Conservation (phyloP, 2,329 filamentous ascomycete genomes). For the Corynespora cassiicola region DNA sequence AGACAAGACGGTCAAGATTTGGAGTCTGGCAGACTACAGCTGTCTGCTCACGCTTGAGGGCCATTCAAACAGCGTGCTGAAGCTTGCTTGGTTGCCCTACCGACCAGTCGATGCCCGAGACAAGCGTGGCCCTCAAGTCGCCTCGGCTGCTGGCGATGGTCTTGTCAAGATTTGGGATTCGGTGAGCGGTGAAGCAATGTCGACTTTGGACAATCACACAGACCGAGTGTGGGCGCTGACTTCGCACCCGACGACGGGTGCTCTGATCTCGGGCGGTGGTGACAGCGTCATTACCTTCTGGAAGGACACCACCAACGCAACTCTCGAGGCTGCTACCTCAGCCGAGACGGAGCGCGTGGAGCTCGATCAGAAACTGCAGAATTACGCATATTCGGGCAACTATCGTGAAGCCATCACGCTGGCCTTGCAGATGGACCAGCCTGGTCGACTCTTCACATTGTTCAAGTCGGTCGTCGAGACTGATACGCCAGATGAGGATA, state of each 20-base stretch:
- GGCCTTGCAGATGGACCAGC: constrained; percentile 92
- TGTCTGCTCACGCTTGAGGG: constrained; percentile 95
- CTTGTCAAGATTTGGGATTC: constrained; percentile 97
- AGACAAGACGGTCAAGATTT: constrained; percentile 95
- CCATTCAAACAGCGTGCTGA: constrained; percentile 93
- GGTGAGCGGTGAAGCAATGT: constrained; percentile 80
- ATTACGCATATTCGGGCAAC: constrained; percentile 85
- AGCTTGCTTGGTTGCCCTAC: constrained; percentile 83
- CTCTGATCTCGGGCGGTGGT: constrained; percentile 86
- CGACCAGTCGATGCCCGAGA: constrained; percentile 44
- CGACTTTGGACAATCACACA: constrained; percentile 94
- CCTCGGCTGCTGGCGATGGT: constrained; percentile 90
- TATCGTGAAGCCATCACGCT: constrained; percentile 93
- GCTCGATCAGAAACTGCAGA: constrained; percentile 92
- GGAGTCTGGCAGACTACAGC: constrained; percentile 90
- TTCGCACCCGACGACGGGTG: constrained; percentile 67
- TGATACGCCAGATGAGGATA: constrained; percentile 65
- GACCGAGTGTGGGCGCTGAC: constrained; percentile 93
- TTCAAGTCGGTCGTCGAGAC: constrained; percentile 81
- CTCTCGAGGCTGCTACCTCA: constrained; percentile 74
- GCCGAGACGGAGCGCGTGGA: constrained; percentile 83
- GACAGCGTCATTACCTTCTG: constrained; percentile 96
- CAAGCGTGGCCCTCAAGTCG: constrained; percentile 73
- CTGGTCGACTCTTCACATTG: constrained; percentile 80
- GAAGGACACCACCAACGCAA: constrained; percentile 86